Percentiles rank a stretch among this genome's conserved stretches.
Evolutionary conservation across 2,329 filamentous ascomycete species (phyloP).

Genomic region (Phyllosticta citribraziliensis): DNA sequence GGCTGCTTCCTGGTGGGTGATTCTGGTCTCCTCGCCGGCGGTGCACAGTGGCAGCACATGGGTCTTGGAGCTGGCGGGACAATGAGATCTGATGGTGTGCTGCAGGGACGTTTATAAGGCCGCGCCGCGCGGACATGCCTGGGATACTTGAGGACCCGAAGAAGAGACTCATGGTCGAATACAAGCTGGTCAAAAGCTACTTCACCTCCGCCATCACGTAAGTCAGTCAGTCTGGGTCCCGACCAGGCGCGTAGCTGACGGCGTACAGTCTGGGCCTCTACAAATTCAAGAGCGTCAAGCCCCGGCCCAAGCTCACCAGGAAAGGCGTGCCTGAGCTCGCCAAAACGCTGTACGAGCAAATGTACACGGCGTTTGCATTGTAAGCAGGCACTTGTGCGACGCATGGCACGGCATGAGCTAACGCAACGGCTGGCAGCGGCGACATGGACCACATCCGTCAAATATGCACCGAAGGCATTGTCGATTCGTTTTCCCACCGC

Average conservation of each 20-base stretch:
- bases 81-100: not conserved
- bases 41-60: not conserved
- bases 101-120: slow-evolving; percentile 28
- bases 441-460: not conserved
- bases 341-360: slow-evolving; percentile 48
- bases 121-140: slow-evolving; percentile 21
- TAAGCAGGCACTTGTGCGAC: slow-evolving; percentile 10
- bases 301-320: slow-evolving; percentile 30
- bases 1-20: slow-evolving; percentile 15
- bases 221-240: slow-evolving; percentile 2
- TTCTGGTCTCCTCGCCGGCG: not conserved
- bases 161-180: slow-evolving; percentile 20
- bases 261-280: slow-evolving; percentile 9
- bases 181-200: slow-evolving; percentile 14
- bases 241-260: not conserved
- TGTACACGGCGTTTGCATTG: slow-evolving; percentile 52
- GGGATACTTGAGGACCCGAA: slow-evolving; percentile 17
- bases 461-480: slow-evolving; percentile 47
- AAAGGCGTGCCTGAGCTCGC: slow-evolving; percentile 41
- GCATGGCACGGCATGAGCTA: not conserved
- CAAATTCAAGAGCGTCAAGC: slow-evolving; percentile 12
- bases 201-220: slow-evolving; percentile 16
- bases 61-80: not conserved
- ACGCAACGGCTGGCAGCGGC: not conserved
- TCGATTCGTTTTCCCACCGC: slow-evolving; percentile 41